These are phyloP conservation scores for Metschnikowia peoriensis DNA, from an alignment of 805 yeast species.

Conservation along the genomic window DNA sequence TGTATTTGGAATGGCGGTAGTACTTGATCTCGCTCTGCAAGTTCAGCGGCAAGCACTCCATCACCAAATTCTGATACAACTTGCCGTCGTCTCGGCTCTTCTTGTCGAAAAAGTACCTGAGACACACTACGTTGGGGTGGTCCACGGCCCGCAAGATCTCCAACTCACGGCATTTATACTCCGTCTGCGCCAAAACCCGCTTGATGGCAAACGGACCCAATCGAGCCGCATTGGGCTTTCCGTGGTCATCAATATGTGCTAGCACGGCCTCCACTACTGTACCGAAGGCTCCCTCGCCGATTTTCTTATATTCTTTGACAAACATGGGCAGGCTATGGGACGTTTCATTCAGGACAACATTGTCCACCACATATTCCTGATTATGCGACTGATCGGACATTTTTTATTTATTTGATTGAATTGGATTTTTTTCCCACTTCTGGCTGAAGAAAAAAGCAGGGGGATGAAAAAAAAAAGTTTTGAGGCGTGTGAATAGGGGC, in stretches of 20 bases:
- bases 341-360: conserved; percentile 60
- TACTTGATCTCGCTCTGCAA: conserved; percentile 73
- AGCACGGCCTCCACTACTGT: conserved; percentile 75
- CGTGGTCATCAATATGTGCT: conserved; percentile 29
- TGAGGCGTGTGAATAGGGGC: background rate
- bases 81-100: conserved; percentile 60
- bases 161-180: conserved; percentile 77
- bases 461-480: no score
- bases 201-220: conserved; percentile 83
- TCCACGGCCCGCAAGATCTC: conserved; percentile 71
- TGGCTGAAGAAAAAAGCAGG: background rate
- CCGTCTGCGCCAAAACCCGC: conserved; percentile 84
- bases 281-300: conserved; percentile 87
- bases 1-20: conserved; percentile 57
- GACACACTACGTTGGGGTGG: conserved; percentile 75
- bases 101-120: conserved; percentile 70
- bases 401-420: background rate
- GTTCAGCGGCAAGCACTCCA: conserved; percentile 85
- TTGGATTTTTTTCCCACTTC: background rate
- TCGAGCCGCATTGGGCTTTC: conserved; percentile 38
- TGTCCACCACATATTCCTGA: conserved; percentile 35
- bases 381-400: conserved; percentile 8
- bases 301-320: conserved; percentile 66
- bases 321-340: conserved; percentile 58
- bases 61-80: conserved; percentile 75